Base-by-base conservation (phyloP, 208 protist species). In the Crithidia thermophila region DNA sequence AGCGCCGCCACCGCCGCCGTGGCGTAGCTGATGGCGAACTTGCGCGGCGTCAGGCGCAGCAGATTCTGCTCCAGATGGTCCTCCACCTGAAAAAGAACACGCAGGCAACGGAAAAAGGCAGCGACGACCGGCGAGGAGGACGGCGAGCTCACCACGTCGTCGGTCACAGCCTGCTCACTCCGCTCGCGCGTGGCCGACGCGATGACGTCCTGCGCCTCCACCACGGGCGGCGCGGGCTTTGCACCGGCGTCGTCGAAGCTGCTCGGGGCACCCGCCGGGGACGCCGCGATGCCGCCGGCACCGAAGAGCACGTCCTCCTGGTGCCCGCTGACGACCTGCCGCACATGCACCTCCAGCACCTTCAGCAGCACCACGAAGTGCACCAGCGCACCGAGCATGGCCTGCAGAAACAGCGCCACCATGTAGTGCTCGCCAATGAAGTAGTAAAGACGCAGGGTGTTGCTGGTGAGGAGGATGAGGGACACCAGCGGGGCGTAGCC, bases 401-500 rank as follows among this genome's bases (percentile, higher is more conserved):
- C 58, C 70, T 95, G 90, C 47, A 87, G 77, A 16, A 95, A 59
- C 33, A 95, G 63, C 11, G 84, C 79, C 3, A 85, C 34, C 11
- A 81, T 79, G 76, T 75, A 95, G 31, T 25, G 72, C 16, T 82
- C 18, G 1, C 90, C 90, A 25, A 91, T 40, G 59, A 71, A 95
- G 49, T 93, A 95, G 42, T 85, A 80, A 31, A 95, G 73, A 20
- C 90, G 87, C 13, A 93, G 67, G 2, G 78, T 91, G 76, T 95
- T 92, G 67, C 90, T 91, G 0, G 64, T 66, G 11, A 95, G 63
- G 0, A 95, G 55, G 49, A 95, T 93, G 4, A 93, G 52, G 7
- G 90, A 95, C 0, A 93, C 87, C 25, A 93, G 25, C 0, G 77
- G 70, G 1, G 89, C 75, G 57, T 92, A 94, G 33, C 85, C 89